Conservation (phyloP, 768 basidiomycete species). For the Fomitopsis serialis region DNA sequence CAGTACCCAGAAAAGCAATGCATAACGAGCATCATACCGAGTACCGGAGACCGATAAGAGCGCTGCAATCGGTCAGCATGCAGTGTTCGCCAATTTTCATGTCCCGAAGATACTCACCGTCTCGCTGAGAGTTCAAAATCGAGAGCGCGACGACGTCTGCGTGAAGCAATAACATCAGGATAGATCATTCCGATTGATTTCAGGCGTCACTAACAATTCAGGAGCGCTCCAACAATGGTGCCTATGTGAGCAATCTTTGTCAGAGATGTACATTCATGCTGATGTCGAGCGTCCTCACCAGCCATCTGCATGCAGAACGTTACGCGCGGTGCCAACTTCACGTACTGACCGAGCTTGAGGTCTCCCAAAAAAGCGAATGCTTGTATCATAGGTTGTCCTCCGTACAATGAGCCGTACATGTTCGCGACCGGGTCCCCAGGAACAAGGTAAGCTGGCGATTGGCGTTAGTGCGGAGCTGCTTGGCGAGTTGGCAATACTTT, state of each 20-base stretch:
- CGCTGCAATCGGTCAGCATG: slow-evolving; percentile 23
- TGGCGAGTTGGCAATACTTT: neutral
- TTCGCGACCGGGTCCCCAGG: slow-evolving; percentile 45
- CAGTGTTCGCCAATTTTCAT: neutral
- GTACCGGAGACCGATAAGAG: slow-evolving; percentile 46
- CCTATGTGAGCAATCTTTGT: slow-evolving; percentile 16
- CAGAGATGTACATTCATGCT: neutral
- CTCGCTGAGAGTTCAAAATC: slow-evolving; percentile 19
- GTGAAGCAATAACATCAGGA: neutral
- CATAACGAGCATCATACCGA: slow-evolving; percentile 19
- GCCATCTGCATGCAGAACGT: slow-evolving; percentile 51
- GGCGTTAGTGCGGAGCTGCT: too few relatives aligned
- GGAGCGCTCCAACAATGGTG: slow-evolving; percentile 45
- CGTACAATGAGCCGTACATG: slow-evolving; percentile 25
- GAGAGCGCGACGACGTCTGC: slow-evolving; percentile 23
- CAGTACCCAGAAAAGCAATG: neutral
- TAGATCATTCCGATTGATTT: too few relatives aligned
- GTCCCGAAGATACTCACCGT: neutral
- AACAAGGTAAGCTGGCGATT: slow-evolving; percentile 30
- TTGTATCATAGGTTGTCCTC: slow-evolving; percentile 28
- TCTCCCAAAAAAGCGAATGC: slow-evolving; percentile 44
- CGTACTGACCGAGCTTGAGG: slow-evolving; percentile 48
- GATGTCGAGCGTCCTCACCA: neutral
- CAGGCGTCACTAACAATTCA: slow-evolving; percentile 30
- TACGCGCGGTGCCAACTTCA: slow-evolving; percentile 57